These are phyloP conservation scores for Boletus mariae DNA, from an alignment of 1,284 basidiomycete species.

Conservation along the genomic window DNA sequence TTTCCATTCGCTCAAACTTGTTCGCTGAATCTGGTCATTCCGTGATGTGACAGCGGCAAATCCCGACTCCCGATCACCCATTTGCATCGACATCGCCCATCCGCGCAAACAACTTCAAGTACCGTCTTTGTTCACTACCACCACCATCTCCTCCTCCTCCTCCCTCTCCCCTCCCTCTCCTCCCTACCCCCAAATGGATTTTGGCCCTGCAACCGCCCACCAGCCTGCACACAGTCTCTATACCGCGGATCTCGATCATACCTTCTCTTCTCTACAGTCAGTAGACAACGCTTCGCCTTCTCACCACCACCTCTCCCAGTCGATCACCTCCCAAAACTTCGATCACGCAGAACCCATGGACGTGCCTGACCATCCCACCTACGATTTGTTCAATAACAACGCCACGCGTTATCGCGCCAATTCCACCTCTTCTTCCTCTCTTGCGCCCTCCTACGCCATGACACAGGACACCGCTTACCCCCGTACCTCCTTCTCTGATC, in stretches of 20 bases:
- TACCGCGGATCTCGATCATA: constrained; percentile 47
- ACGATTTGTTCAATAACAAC: constrained; percentile 57
- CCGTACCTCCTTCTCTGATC: constrained; percentile 55
- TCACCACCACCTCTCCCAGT: constrained; percentile 34
- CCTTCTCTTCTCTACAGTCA: constrained; percentile 40
- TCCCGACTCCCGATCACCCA: constrained; percentile 52
- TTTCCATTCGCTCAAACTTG: constrained; percentile 10
- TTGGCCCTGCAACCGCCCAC: constrained; percentile 36
- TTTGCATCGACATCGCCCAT: constrained; percentile 34
- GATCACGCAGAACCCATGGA: constrained; percentile 45
- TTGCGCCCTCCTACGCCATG: constrained; percentile 50
- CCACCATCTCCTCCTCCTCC: constrained; percentile 18
- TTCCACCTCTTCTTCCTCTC: constrained; percentile 62
- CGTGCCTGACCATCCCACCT: constrained; percentile 48
- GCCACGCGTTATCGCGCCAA: constrained; percentile 59
- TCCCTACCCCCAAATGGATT: constrained; percentile 47
- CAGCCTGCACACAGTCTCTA: constrained; percentile 45
- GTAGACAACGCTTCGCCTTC: constrained; percentile 32
- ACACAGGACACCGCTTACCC: constrained; percentile 55
- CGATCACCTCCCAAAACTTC: constrained; percentile 36
- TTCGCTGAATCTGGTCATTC: constrained; percentile 32
- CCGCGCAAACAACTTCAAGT: constrained; percentile 22
- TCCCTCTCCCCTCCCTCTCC: constrained; percentile 20
- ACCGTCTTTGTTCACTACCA: constrained; percentile 23
- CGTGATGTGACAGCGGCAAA: constrained; percentile 41